Conservation (phyloP, 2,329 filamentous ascomycete genomes). For the Clonostachys rhizophaga region DNA sequence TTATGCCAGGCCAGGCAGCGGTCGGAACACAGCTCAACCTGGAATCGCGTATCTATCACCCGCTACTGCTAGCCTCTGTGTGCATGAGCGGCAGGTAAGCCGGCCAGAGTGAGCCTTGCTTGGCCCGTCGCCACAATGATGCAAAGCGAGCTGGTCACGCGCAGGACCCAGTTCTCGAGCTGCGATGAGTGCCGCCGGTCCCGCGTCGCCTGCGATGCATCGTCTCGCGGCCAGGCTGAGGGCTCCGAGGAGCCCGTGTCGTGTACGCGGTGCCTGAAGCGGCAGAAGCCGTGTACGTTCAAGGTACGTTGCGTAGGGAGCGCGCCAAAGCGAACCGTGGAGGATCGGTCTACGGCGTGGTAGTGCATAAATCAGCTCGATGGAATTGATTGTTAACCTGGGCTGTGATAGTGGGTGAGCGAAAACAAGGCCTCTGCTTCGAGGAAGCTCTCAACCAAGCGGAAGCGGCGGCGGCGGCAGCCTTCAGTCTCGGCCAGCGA, state of each 20-base stretch:
- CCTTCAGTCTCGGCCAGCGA: constrained; percentile 7
- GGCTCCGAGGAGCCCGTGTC: constrained; percentile 59
- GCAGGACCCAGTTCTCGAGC: constrained; percentile 27
- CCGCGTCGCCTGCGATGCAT: constrained; percentile 20
- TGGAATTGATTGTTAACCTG: background rate
- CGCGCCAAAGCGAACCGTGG: background rate
- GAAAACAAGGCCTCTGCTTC: constrained; percentile 8
- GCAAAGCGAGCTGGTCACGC: constrained; percentile 8
- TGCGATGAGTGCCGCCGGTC: constrained; percentile 22
- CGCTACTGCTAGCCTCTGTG: too few relatives aligned
- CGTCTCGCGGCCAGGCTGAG: constrained; percentile 6
- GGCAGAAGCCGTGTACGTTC: constrained; percentile 18
- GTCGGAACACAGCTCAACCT: too few relatives aligned
- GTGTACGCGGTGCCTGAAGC: constrained; percentile 53
- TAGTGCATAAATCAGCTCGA: background rate
- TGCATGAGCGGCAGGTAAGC: too few relatives aligned
- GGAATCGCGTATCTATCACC: too few relatives aligned
- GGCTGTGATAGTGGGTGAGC: constrained; percentile 15
- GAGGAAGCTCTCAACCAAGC: background rate
- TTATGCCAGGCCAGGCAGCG: too few relatives aligned
- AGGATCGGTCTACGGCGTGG: background rate
- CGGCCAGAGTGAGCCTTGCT: too few relatives aligned
- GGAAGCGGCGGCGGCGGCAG: constrained; percentile 7
- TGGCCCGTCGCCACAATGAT: background rate
- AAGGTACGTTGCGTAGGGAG: constrained; percentile 8